Evolutionary conservation across 805 yeast genomes (phyloP).

Genomic region (Hanseniaspora meyeri): DNA sequence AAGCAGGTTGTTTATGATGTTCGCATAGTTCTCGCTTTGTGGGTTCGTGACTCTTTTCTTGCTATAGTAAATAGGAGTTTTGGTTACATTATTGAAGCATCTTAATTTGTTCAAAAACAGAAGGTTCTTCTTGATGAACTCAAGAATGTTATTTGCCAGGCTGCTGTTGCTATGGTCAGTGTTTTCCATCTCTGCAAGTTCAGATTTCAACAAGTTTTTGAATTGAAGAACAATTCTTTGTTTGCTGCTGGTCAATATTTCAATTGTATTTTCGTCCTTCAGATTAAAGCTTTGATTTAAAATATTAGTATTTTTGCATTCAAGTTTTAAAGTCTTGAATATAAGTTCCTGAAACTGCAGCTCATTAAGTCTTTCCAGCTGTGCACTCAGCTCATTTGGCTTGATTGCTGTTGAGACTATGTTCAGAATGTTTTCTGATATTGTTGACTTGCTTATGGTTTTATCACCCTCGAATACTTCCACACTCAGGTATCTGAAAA

Average conservation of each 20-base stretch:
- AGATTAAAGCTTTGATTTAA: not conserved
- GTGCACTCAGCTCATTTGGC: constrained; percentile 1
- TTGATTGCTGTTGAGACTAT: not conserved
- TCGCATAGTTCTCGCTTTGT: not conserved
- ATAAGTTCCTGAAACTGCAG: constrained; percentile 8
- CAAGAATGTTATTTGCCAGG: not conserved
- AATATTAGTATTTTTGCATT: not conserved
- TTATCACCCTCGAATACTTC: not conserved
- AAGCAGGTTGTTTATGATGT: not conserved
- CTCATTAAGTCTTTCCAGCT: constrained; percentile 5
- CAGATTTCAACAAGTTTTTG: not conserved
- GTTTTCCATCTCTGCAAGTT: not conserved
- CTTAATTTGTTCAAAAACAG: constrained; percentile 1
- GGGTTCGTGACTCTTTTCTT: not conserved
- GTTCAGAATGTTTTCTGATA: not conserved
- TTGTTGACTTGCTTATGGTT: not conserved
- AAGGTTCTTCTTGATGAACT: not conserved
- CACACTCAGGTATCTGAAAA: constrained; percentile 5
- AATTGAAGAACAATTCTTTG: not conserved
- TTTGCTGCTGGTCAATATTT: not conserved
- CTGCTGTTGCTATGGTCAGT: not conserved
- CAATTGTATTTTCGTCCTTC: not conserved
- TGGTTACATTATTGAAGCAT: constrained; percentile 1
- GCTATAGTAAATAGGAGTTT: not conserved
- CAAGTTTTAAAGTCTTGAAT: constrained; percentile 7